A percentile compares a stretch with the other conserved stretches of the same genome.
phyloP scores from a whole-genome alignment of 345 rosid genomes.

The Rubroshorea leprosula region DNA sequence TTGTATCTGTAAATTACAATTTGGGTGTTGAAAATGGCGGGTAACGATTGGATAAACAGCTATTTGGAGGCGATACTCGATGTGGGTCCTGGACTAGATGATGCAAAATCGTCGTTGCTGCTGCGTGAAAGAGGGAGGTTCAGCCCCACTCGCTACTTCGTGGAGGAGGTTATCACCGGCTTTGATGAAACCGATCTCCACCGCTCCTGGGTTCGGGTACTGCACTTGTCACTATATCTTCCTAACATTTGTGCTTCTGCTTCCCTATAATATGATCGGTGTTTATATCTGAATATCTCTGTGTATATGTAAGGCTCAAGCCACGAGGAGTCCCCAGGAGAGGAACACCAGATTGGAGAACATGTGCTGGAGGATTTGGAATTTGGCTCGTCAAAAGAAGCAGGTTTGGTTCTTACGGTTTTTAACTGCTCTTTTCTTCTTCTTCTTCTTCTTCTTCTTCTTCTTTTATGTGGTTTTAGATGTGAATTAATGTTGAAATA shows the following conservation, averaged over 20 bases:
- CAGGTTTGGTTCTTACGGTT: conserved; percentile 43
- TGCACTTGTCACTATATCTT: not conserved
- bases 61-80: conserved; percentile 98
- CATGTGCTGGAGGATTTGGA: conserved; percentile 99
- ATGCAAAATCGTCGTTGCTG: conserved; percentile 73
- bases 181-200: conserved; percentile 98
- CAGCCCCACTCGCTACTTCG: conserved; percentile 97
- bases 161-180: conserved; percentile 93
- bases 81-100: conserved; percentile 84
- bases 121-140: conserved; percentile 90
- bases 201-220: conserved; percentile 76
- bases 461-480: conserved; percentile 1
- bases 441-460: not conserved
- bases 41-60: conserved; percentile 98
- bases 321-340: conserved; percentile 97
- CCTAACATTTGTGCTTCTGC: not conserved
- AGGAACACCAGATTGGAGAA: conserved; percentile 98
- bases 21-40: conserved; percentile 50
- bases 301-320: conserved; percentile 57
- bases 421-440: not conserved
- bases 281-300: not conserved
- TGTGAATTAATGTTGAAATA: not conserved
- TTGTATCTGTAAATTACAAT: not conserved
- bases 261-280: not conserved
- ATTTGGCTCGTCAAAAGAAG: conserved; percentile 97